These are phyloP conservation scores for Blepharisma japonicum DNA, from an alignment of 73 alveolate species.

Conservation along the genomic window DNA sequence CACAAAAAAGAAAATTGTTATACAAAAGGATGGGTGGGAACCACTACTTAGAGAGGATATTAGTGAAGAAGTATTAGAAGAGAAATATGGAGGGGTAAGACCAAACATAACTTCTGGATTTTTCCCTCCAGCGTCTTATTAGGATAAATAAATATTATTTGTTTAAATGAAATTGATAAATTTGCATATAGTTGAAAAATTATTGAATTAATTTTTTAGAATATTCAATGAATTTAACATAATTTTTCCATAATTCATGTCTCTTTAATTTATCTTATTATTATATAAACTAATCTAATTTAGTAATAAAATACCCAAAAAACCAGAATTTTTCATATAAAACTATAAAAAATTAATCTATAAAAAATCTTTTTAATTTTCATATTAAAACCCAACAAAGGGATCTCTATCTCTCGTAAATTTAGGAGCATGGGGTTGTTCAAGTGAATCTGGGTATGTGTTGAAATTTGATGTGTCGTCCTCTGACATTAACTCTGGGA, in stretches of 20 bases:
- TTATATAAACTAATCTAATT: too few species aligned
- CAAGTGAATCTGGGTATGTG: conserved; percentile 75
- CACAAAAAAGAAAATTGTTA: conserved; percentile 42
- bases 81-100: conserved; percentile 52
- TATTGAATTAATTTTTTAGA: too few species aligned
- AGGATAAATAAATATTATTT: neutral
- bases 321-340: too few species aligned
- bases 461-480: conserved; percentile 77
- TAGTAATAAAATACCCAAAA: too few species aligned
- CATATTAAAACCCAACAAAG: conserved; percentile 9
- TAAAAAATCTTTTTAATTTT: neutral
- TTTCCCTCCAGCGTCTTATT: neutral
- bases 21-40: conserved; percentile 43
- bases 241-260: too few species aligned
- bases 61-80: conserved; percentile 35
- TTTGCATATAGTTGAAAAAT: too few species aligned
- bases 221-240: too few species aligned
- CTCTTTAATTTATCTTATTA: too few species aligned
- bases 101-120: neutral
- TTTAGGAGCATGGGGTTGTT: neutral
- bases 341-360: too few species aligned
- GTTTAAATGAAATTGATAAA: too few species aligned
- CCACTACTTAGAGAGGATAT: conserved; percentile 25
- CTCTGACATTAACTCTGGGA: conserved; percentile 61
- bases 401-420: neutral